A percentile compares a stretch with the other conserved stretches of the same genome.
phyloP scores from a whole-genome alignment of 2,329 filamentous ascomycete species.

The Aspergillus neoniger region DNA sequence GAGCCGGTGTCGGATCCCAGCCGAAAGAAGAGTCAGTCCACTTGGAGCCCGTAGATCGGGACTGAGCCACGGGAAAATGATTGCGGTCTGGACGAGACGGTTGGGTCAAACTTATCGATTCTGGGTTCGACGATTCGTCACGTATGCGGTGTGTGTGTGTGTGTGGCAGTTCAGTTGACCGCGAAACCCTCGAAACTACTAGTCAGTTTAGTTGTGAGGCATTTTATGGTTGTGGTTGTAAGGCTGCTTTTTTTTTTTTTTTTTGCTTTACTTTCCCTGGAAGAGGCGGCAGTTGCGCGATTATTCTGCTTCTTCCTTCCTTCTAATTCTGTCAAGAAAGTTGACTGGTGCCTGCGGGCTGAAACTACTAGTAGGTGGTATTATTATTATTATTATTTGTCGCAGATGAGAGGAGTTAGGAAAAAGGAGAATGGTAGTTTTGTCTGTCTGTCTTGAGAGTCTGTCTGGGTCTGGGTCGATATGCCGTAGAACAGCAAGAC shows the following conservation, averaged over 20 bases:
- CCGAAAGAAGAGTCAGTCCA: slow-evolving; percentile 4
- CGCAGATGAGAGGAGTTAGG: background rate
- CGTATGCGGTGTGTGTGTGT: slow-evolving; percentile 1
- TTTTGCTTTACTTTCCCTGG: background rate
- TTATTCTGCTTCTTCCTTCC: background rate
- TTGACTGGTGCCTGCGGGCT: slow-evolving; percentile 1
- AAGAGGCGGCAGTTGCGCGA: background rate
- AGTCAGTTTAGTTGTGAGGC: background rate
- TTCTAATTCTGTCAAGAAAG: background rate
- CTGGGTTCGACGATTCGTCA: background rate
- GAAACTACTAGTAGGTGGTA: background rate
- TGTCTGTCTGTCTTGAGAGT: too few species aligned
- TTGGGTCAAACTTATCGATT: background rate
- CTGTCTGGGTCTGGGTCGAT: background rate
- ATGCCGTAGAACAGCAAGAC: too few species aligned
- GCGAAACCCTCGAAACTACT: background rate
- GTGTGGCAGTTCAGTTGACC: background rate
- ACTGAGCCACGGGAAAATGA: slow-evolving; percentile 1
- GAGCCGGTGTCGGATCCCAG: slow-evolving; percentile 8
- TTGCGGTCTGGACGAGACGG: slow-evolving; percentile 6
- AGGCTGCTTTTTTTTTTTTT: too few species aligned
- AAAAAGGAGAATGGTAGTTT: background rate
- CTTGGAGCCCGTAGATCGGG: slow-evolving; percentile 5
- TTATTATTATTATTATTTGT: background rate
- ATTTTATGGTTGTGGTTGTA: background rate